A percentile compares a stretch with the other conserved stretches of the same genome.
phyloP scores from a whole-genome alignment of 2,329 filamentous ascomycete species.

The Cylindrodendrum hubeiense region DNA sequence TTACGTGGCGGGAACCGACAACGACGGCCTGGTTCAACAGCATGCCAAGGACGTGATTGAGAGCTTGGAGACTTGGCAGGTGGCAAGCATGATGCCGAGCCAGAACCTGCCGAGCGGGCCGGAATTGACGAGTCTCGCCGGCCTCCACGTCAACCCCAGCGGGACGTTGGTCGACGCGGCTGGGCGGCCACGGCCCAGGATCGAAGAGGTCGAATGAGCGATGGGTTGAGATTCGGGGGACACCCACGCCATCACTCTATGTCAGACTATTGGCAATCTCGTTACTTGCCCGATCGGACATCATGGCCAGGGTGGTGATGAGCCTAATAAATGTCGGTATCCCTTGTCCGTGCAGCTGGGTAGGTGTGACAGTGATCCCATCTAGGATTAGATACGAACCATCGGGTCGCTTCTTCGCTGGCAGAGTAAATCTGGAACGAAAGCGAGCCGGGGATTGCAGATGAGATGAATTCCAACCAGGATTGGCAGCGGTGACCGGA shows the following conservation, averaged over 20 bases:
- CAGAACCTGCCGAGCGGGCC: slow-evolving; percentile 37
- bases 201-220: slow-evolving; percentile 72
- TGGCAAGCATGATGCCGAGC: slow-evolving; percentile 62
- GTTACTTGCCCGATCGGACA: slow-evolving; percentile 36
- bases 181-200: slow-evolving; percentile 54
- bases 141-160: slow-evolving; percentile 52
- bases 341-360: slow-evolving; percentile 26
- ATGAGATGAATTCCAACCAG: slow-evolving; percentile 20
- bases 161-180: slow-evolving; percentile 39
- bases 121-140: slow-evolving; percentile 51
- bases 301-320: slow-evolving; percentile 27
- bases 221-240: slow-evolving; percentile 32
- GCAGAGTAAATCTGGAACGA: slow-evolving; percentile 22
- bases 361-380: slow-evolving; percentile 32
- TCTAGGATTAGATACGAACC: slow-evolving; percentile 16
- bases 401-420: slow-evolving; percentile 12
- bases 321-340: slow-evolving; percentile 18
- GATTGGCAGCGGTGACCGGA: slow-evolving; percentile 7
- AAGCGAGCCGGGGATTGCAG: slow-evolving; percentile 15
- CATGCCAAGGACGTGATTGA: slow-evolving; percentile 77
- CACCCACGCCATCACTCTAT: slow-evolving; percentile 29
- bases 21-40: slow-evolving; percentile 75
- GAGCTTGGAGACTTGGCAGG: slow-evolving; percentile 72
- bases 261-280: slow-evolving; percentile 42
- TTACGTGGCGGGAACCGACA: slow-evolving; percentile 75